Base-by-base conservation (phyloP, 352 stramenopile genomes). In the Phytophthora kernoviae region DNA sequence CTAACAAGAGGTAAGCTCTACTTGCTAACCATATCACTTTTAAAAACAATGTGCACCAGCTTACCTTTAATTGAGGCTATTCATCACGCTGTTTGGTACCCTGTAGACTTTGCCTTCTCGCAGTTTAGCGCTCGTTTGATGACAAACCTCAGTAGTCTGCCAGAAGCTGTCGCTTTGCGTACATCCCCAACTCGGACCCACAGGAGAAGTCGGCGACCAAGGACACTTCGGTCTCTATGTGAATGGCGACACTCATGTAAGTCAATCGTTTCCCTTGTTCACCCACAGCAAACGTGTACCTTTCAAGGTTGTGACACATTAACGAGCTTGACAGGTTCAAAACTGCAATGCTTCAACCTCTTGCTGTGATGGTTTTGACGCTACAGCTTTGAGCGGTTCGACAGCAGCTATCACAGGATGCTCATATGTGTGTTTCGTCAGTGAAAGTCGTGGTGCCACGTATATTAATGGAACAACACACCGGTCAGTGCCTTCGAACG, bases 201-300 rank as follows among this genome's bases (percentile, higher is more conserved):
- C 77, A 0, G 90, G 90, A 4, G 83, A 97, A 56, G 71, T 90
- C 27, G 88, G 87, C 7, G 88, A 95, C 27, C 90, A 98, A 70
- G 91, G 92, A 9, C 82, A 96, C 49, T 96, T 96, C 44, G 94
- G 93, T 1, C 62, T 98, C 22, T 78, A 87, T 45, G 68, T 98
- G 9, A 92, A 97, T 34, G 93, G 92, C 5, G 76, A 94, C 49
- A 73, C 92, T 0, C 84, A 97, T 42, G 74, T 89, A 71, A 39
- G 62, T 8, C 9, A 37, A 12, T 18, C 18, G 41, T 1, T 24
- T 44, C 11, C 3, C 3, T 21, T n/a, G n/a, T n/a, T 40, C 27
- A 22, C 0, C 2, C 24, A 9, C 43, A 39, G 14, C 11, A 17
- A 26, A 30, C n/a, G 21, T 33, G 22, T 9, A 27, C 32, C 6